Conservation (phyloP, 164 flowering plant genomes). For the Stephania japonica region DNA sequence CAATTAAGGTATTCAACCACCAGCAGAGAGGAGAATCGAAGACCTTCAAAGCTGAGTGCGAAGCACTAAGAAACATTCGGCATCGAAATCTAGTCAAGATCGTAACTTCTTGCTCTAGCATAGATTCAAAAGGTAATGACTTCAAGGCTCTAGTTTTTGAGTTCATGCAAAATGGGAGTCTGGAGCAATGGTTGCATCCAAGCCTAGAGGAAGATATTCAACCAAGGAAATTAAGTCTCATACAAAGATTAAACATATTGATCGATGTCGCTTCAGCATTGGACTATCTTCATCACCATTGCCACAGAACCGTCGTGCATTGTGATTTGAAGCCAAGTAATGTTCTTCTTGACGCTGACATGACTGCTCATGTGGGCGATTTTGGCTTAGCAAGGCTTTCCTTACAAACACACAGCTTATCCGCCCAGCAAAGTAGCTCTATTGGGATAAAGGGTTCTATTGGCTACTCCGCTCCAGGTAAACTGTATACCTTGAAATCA, state of each 20-base stretch:
- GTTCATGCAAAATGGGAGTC: conserved; percentile 16
- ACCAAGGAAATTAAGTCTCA: conserved; percentile 1
- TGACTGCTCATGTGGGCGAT: conserved; percentile 15
- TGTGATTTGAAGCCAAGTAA: conserved; percentile 19
- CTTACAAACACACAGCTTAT: background rate
- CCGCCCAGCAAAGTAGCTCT: background rate
- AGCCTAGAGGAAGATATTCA: background rate
- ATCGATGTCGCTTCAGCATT: background rate
- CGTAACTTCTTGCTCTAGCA: conserved; percentile 11
- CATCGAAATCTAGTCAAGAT: conserved; percentile 18
- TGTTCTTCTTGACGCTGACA: conserved; percentile 15
- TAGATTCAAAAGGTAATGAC: conserved; percentile 11
- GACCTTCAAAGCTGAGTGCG: conserved; percentile 17
- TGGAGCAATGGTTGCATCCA: conserved; percentile 16
- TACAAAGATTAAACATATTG: background rate
- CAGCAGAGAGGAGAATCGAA: conserved; percentile 11
- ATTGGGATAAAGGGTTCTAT: conserved; percentile 12
- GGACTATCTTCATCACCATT: conserved; percentile 3
- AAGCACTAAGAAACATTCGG: conserved; percentile 12
- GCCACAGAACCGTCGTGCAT: conserved; percentile 1
- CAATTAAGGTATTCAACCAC: conserved; percentile 17
- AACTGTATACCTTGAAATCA: no score
- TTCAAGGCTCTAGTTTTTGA: conserved; percentile 5
- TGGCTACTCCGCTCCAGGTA: conserved; percentile 23
- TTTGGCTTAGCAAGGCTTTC: conserved; percentile 15